These are phyloP conservation scores for Annona squamosa DNA, from an alignment of 164 flowering plant genomes.

Conservation along the genomic window DNA sequence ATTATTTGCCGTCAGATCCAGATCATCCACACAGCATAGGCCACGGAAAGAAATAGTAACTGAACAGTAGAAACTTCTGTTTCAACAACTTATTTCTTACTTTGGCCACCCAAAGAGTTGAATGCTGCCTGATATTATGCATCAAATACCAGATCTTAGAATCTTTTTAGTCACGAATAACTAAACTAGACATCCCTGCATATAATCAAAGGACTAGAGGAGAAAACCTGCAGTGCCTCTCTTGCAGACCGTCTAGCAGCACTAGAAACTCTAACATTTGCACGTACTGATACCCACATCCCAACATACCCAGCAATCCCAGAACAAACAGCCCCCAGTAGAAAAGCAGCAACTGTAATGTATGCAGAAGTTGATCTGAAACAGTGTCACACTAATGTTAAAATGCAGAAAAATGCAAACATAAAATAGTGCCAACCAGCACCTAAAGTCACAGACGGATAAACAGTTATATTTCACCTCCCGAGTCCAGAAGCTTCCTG, in stretches of 20 bases:
- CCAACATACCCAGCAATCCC: conserved; percentile 99
- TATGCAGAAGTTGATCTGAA: conserved; percentile 80
- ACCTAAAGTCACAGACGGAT: not conserved
- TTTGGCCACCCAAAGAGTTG: no score
- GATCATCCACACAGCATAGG: no score
- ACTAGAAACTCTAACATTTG: conserved; percentile 97
- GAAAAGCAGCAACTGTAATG: conserved; percentile 90
- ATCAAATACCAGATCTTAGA: no score
- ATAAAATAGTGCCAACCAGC: not conserved
- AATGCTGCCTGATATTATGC: no score
- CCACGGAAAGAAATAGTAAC: no score
- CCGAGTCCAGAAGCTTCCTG: conserved; percentile 87
- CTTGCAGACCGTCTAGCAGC: conserved; percentile 98
- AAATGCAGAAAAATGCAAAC: not conserved
- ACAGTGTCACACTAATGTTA: conserved; percentile 11
- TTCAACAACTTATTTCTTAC: no score
- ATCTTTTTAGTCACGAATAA: no score
- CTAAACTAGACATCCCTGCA: no score
- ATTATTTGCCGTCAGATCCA: no score
- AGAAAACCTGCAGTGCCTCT: conserved; percentile 90
- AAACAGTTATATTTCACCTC: conserved; percentile 36
- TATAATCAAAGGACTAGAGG: not conserved
- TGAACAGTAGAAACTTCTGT: no score
- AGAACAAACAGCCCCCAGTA: conserved; percentile 91
- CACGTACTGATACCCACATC: conserved; percentile 99